Evolutionary conservation across 805 yeast species (phyloP), one percentile per base, ranked within the genome.

Genomic region (Starmerella riodocensis): DNA sequence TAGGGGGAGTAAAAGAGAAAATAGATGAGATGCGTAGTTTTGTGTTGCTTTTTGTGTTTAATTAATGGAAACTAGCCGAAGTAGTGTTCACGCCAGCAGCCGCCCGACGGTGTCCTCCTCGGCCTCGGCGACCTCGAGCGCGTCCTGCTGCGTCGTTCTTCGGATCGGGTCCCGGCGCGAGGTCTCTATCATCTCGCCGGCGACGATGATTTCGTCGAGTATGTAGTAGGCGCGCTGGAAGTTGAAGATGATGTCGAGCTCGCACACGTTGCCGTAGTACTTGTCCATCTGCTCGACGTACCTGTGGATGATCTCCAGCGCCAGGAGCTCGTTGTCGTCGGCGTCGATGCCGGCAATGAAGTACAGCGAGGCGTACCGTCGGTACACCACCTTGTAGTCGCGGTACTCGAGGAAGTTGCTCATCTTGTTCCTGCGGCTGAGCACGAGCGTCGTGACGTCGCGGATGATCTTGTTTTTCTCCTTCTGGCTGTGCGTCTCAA

Each of bases 281-380:
- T 80, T 78, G 64, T 91, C 98, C 95, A 91, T 84, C 48, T 83
- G 85, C 59, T 91, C 98, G 29, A 91, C 98, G 57, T 77, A 91
- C 45, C 96, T 68, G 58, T 91, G 98, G 37, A 91, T 77, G 14
- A 80, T 65, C 54, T 91, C 98, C 41, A 91, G 65, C 1, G 93
- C 76, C 39, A 83, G 61, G 47, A 91, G 66, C 57, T 91, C 98
- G 58, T 91, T 91, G 54, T 82, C 94, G 33, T 73, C 78, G 31
- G 71, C 68, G 37, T 80, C 91, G 21, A 86, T 74, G 0, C 94
- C 95, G 28, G 83, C 79, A 34, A 91, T 71, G 61, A 91, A 91
- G 52, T 83, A 91, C 41, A 91, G 64, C 34, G 94, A 82, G 1
- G 98, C 98, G 56, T 91, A 91, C 48, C 97, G 70, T 50, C 94